A percentile compares a stretch with the other conserved stretches of the same genome.
Evolutionary conservation across 257 asterid genomes (phyloP).

Genomic region (Solanum pennellii): DNA sequence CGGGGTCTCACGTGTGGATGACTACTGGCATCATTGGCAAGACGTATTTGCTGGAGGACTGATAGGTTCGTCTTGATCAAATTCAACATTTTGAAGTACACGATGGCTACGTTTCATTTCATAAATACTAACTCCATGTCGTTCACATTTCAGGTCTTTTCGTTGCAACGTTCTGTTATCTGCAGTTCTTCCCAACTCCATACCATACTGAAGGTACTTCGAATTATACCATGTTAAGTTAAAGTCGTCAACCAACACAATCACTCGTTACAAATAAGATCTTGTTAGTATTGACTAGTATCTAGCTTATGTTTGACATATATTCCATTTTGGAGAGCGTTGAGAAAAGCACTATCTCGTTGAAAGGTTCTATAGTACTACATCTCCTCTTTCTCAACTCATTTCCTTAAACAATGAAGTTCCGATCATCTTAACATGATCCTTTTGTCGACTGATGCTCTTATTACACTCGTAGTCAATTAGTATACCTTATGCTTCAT

Average conservation of each 20-base stretch:
- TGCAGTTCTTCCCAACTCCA: constrained; percentile 89
- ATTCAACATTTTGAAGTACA: neutral
- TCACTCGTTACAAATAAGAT: neutral
- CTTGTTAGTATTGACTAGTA: neutral
- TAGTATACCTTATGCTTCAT: neutral
- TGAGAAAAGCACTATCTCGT: neutral
- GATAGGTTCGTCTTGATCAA: constrained; percentile 34
- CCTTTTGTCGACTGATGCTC: neutral
- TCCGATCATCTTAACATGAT: neutral
- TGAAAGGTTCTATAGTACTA: neutral
- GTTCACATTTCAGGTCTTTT: constrained; percentile 33
- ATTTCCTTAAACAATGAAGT: neutral
- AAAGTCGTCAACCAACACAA: neutral
- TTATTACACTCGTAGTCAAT: neutral
- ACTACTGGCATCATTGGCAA: constrained; percentile 97
- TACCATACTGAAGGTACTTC: constrained; percentile 42
- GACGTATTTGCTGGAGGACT: constrained; percentile 83
- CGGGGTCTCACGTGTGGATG: constrained; percentile 85
- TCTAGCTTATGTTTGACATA: neutral
- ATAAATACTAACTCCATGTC: neutral
- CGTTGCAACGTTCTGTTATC: constrained; percentile 61
- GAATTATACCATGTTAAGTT: neutral
- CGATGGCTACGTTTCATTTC: neutral
- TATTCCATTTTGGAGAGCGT: neutral
- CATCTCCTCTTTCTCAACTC: neutral